Conservation (phyloP, 2,329 filamentous ascomycete species). For the Pestalotiopsis sp. region DNA sequence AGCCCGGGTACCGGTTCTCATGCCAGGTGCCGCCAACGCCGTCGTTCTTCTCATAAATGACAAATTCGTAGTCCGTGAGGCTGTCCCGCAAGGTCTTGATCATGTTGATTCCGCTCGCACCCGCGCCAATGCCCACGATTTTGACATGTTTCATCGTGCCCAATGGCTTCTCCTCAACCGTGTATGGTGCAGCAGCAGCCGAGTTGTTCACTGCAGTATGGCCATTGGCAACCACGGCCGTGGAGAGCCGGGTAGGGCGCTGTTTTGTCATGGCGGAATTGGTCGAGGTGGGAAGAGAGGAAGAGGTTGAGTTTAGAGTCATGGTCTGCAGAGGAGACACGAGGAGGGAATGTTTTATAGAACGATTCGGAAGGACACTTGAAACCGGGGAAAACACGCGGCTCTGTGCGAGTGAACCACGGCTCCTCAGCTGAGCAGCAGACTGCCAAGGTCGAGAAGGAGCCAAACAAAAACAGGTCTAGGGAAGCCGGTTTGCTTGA, state of each 20-base stretch:
- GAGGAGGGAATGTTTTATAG: neutral
- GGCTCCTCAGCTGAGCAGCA: conserved; percentile 8
- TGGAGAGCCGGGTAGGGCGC: conserved; percentile 21
- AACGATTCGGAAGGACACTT: neutral
- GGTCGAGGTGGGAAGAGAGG: conserved; percentile 12
- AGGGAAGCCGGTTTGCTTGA: conserved; percentile 12
- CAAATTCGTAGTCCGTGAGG: conserved; percentile 45
- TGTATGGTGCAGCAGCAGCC: conserved; percentile 29
- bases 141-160: conserved; percentile 43
- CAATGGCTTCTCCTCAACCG: conserved; percentile 38
- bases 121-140: conserved; percentile 47
- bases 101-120: conserved; percentile 48
- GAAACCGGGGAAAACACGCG: neutral
- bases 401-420: conserved; percentile 5
- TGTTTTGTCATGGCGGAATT: conserved; percentile 30
- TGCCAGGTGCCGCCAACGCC: conserved; percentile 61
- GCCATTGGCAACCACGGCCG: conserved; percentile 16
- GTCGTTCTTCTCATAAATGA: conserved; percentile 59
- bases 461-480: conserved; percentile 13
- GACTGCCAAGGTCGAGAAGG: conserved; percentile 10
- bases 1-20: conserved; percentile 62
- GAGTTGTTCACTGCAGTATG: conserved; percentile 21
- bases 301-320: conserved; percentile 11
- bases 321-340: neutral
- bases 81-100: conserved; percentile 46